A percentile compares a stretch with the other conserved stretches of the same genome.
Evolutionary conservation across 257 asterid genomes (phyloP).

Genomic region (Catharanthus roseus): DNA sequence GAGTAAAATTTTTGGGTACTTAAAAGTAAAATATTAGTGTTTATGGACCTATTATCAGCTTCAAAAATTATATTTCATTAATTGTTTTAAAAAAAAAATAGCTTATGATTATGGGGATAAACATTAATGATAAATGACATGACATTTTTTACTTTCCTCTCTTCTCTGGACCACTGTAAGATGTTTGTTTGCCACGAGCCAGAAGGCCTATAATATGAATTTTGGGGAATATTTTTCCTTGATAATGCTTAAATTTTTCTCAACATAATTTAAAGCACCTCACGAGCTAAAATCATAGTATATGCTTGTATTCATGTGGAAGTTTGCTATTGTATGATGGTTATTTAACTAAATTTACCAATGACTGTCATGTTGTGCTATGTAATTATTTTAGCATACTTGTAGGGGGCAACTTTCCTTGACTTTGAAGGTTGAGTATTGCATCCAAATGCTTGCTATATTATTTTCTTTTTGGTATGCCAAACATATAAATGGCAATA

Average conservation of each 20-base stretch:
- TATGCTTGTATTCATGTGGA: not conserved
- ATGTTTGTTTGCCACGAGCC: not conserved
- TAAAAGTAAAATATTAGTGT: too few species aligned
- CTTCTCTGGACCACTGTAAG: not conserved
- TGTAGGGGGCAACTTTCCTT: slow-evolving; percentile 81
- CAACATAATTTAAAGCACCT: not conserved
- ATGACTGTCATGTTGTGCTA: slow-evolving; percentile 9
- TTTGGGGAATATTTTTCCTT: not conserved
- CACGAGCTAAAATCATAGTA: not conserved
- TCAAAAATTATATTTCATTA: too few species aligned
- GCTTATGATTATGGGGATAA: too few species aligned
- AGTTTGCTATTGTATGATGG: not conserved
- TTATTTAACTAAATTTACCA: not conserved
- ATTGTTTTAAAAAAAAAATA: too few species aligned
- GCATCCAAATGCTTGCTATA: slow-evolving; percentile 69
- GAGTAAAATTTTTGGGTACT: too few species aligned
- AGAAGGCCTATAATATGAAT: not conserved
- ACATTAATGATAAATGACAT: too few species aligned
- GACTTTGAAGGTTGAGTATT: slow-evolving; percentile 83
- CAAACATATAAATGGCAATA: too few species aligned
- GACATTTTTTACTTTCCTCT: not conserved
- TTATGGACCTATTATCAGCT: too few species aligned
- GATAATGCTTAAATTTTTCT: not conserved
- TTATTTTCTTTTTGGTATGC: too few species aligned
- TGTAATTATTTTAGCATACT: slow-evolving; percentile 21